Evolutionary conservation across 805 yeast species (phyloP).

Genomic region (Teunomyces tritomae): DNA sequence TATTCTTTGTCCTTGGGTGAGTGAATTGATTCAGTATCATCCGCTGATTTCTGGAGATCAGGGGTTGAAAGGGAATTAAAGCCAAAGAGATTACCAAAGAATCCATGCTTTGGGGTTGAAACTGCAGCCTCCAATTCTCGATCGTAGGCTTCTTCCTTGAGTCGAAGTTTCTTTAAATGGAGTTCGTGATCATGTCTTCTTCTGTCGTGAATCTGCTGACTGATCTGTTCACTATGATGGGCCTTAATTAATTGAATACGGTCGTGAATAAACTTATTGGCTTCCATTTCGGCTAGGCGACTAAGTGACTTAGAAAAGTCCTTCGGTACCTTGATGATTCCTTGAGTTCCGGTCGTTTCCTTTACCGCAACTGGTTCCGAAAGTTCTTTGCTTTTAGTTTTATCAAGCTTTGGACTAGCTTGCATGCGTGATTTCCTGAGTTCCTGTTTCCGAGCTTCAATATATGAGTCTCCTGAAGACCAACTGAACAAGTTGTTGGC

Average conservation of each 20-base stretch:
- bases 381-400: neutral
- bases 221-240: conserved; percentile 38
- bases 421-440: conserved; percentile 11
- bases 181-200: conserved; percentile 39
- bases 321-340: conserved; percentile 12
- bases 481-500: conserved; percentile 40
- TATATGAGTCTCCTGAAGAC: conserved; percentile 42
- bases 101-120: conserved; percentile 22
- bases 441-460: conserved; percentile 30
- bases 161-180: conserved; percentile 30
- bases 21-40: neutral
- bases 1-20: neutral
- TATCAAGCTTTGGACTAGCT: conserved; percentile 5
- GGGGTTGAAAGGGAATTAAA: conserved; percentile 7
- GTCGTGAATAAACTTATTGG: conserved; percentile 36
- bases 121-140: conserved; percentile 24
- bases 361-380: neutral
- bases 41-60: neutral
- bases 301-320: conserved; percentile 26
- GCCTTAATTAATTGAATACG: conserved; percentile 37
- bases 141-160: conserved; percentile 41
- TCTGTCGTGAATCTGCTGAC: conserved; percentile 36
- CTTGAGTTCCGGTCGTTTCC: neutral
- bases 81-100: conserved; percentile 33
- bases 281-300: conserved; percentile 32